phyloP scores from a whole-genome alignment of 2,329 filamentous ascomycete genomes.

The Thermothelomyces thermophilus region DNA sequence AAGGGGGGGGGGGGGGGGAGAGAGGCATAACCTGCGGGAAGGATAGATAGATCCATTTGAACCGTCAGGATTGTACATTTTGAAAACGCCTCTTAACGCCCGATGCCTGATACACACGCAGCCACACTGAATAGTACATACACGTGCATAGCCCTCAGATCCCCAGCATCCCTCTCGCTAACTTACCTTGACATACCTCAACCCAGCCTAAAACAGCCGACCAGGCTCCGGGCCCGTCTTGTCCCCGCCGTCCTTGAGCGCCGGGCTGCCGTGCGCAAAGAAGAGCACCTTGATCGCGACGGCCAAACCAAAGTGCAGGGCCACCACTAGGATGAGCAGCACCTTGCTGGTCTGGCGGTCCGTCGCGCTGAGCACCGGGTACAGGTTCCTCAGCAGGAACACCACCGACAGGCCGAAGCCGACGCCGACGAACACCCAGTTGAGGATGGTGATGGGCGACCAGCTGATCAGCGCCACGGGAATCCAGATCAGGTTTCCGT shows the following conservation, averaged over 20 bases:
- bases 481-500: constrained; percentile 96
- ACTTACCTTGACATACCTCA: background rate
- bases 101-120: too few species aligned
- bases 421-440: constrained; percentile 87
- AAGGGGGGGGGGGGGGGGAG: too few species aligned
- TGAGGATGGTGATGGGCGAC: constrained; percentile 77
- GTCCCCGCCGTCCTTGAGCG: constrained; percentile 14
- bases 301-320: constrained; percentile 80
- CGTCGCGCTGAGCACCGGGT: constrained; percentile 85
- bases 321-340: constrained; percentile 74
- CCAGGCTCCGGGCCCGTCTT: background rate
- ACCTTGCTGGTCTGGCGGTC: constrained; percentile 88
- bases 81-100: too few species aligned
- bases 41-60: too few species aligned
- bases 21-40: too few species aligned
- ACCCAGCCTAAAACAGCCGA: constrained; percentile 5
- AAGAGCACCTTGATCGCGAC: constrained; percentile 95
- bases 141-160: too few species aligned
- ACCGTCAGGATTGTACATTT: too few species aligned
- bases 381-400: constrained; percentile 80
- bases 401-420: constrained; percentile 77
- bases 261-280: constrained; percentile 73
- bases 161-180: too few species aligned
- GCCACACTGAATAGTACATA: too few species aligned
- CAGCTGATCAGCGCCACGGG: constrained; percentile 87